Conservation (phyloP, 1,139 yeast genomes). For the Hansenula lynferdii region DNA sequence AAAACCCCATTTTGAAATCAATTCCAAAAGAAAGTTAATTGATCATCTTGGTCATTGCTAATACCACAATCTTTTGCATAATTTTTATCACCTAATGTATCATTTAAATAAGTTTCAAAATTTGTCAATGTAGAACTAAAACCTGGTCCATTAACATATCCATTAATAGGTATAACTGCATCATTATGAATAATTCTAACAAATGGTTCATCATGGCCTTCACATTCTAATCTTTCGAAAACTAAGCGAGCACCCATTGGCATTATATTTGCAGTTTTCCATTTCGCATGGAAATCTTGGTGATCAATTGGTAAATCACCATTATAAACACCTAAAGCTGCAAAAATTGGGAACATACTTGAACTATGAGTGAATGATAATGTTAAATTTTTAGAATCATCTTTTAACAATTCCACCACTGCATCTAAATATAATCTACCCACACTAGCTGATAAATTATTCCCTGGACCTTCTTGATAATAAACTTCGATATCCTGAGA, state of each 20-base stretch:
- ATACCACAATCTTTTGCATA: slow-evolving; percentile 14
- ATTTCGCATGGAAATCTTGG: slow-evolving; percentile 37
- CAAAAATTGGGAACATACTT: slow-evolving; percentile 23
- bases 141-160: slow-evolving; percentile 48
- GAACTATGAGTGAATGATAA: slow-evolving; percentile 17
- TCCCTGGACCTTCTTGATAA: slow-evolving; percentile 48
- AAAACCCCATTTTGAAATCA: background rate
- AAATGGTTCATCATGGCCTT: slow-evolving; percentile 12
- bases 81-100: slow-evolving; percentile 9
- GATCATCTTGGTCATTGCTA: slow-evolving; percentile 6
- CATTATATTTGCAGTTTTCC: slow-evolving; percentile 41
- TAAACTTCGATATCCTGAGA: slow-evolving; percentile 38
- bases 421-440: slow-evolving; percentile 50
- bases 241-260: slow-evolving; percentile 55
- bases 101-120: slow-evolving; percentile 17
- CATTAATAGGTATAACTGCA: slow-evolving; percentile 48
- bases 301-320: slow-evolving; percentile 26
- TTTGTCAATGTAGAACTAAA: slow-evolving; percentile 36
- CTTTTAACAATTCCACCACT: slow-evolving; percentile 35
- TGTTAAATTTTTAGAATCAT: slow-evolving; percentile 8
- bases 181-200: slow-evolving; percentile 50
- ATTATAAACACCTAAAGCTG: slow-evolving; percentile 42
- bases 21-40: slow-evolving; percentile 14
- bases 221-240: slow-evolving; percentile 42
- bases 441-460: slow-evolving; percentile 35